Evolutionary conservation across 1,284 basidiomycete species (phyloP), one percentile per base, ranked within the genome.

Genomic region (Naganishia sp.): DNA sequence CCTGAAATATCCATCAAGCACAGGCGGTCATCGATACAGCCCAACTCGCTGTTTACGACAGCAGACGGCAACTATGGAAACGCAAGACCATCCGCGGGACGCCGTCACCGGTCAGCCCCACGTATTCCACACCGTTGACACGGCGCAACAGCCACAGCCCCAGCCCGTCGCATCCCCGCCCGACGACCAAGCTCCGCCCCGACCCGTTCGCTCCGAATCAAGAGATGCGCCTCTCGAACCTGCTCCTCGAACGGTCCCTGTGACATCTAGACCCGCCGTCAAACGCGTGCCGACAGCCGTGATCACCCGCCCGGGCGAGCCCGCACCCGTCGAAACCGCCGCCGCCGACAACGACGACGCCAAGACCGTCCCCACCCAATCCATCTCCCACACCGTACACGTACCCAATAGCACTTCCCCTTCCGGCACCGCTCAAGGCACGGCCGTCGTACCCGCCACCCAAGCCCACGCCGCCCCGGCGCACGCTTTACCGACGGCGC

Each of bases 401-500:
- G 58, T 61, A 11, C 58, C 58, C 7, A 49, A 58, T 31, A 39
- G 4, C 10, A 13, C 13, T 10, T 39, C 35, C 10, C 35, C 35
- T 6, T 39, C 35, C 10, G 35, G 35, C 2, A 39, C 35, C 35
- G 21, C 56, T 17, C 3, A 28, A 25, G 35, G 23, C 47, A 41
- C 58, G 23, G 41, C 58, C 3, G 58, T 61, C 47, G 39, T 61
- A 25, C 58, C 58, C 47, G 58, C 58, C 35, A 61, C 58, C 1
- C 21, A 41, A 13, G 58, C 58, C 32, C 11, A 42, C 11, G 7
- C 28, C 15, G 58, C 58, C 17, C 71, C 73, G 15, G 73, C 72
- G 15, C 74, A 75, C 15, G 75, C 74, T 4, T 70, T 80, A 6
- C 79, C 79, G 9, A 77, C 78, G 50, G 77, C 77, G 42, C 68